These are phyloP conservation scores for Eucalyptus polyanthemos DNA, from an alignment of 345 rosid genomes.

Conservation along the genomic window DNA sequence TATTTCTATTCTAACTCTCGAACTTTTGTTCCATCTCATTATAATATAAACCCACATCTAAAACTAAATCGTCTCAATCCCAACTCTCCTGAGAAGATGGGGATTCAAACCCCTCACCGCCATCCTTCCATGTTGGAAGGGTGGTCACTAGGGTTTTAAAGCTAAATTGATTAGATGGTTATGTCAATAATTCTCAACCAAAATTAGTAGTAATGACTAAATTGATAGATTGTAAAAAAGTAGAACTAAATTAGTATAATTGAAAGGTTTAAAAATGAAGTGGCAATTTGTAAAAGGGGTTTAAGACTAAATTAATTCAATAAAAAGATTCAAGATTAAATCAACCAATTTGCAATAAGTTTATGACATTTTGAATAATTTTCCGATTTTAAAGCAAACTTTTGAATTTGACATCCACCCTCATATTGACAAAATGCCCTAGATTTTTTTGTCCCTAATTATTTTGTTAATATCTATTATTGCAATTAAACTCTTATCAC, in stretches of 20 bases:
- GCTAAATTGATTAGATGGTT: too few species aligned
- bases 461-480: not conserved
- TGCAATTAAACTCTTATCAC: not conserved
- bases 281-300: too few species aligned
- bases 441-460: not conserved
- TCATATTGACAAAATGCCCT: not conserved
- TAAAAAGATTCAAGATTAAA: too few species aligned
- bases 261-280: too few species aligned
- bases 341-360: rapidly evolving
- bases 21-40: too few species aligned
- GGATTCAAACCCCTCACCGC: too few species aligned
- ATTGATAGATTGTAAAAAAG: too few species aligned
- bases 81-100: rapidly evolving
- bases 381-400: not conserved
- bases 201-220: rapidly evolving
- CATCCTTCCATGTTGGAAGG: rapidly evolving
- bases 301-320: too few species aligned
- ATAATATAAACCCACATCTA: rapidly evolving
- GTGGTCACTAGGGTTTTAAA: rapidly evolving
- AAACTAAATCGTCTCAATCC: rapidly evolving
- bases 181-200: rapidly evolving
- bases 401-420: not conserved
- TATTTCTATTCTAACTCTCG: rapidly evolving
- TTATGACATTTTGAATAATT: not conserved
- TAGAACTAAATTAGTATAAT: too few species aligned